Base-by-base conservation (phyloP, 805 yeast genomes). In the Ogataea minuta region DNA sequence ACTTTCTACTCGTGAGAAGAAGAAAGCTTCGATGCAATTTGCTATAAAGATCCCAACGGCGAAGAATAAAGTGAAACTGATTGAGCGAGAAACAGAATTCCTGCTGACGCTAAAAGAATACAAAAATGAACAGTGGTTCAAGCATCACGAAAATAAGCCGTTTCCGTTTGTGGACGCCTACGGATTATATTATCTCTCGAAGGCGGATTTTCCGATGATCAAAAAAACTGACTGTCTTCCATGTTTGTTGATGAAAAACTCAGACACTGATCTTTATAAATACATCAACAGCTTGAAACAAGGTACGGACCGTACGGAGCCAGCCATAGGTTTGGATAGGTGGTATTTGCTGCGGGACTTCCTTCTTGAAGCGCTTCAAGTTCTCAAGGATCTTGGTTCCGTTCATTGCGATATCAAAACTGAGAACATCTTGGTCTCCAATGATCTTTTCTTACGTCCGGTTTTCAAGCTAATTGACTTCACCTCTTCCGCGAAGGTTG, bases 351-450 rank as follows among this genome's bases (percentile, higher is more conserved):
- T 68, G 4, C 57, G 59, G 3, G 43, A 43, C 9, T 47, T 56
- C 6, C 45, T 68, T 13, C 12, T 63, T 1, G 42, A 49, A 31
- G 55, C 57, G 4, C 44, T 67, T 3, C 19, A 31, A 2, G 47
- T 61, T 1, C 36, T 69, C 16, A 45, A 45, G 28, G 48, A 52
- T 3, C 39, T 63, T 16, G 48, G 57, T 4, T 46, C 65, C 19
- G 67, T 74, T 11, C 78, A 74, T 44, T 65, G 75, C 46, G 79
- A 74, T 48, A 49, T 71, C 44, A 74, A 74, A 52, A 63, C 76
- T 12, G 68, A 68, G 31, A 74, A 74, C 48, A 51, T 74, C 7
- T 52, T 73, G 42, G 56, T 64, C 11, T 36, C 49, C 5, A 21
- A 35, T 8, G 34, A 38, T 4, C 26, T 20, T 2, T 27, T 63